Percentiles rank a stretch among this genome's conserved stretches.
phyloP scores from a whole-genome alignment of 2,329 filamentous ascomycete species.

The Xylaria arbuscula region DNA sequence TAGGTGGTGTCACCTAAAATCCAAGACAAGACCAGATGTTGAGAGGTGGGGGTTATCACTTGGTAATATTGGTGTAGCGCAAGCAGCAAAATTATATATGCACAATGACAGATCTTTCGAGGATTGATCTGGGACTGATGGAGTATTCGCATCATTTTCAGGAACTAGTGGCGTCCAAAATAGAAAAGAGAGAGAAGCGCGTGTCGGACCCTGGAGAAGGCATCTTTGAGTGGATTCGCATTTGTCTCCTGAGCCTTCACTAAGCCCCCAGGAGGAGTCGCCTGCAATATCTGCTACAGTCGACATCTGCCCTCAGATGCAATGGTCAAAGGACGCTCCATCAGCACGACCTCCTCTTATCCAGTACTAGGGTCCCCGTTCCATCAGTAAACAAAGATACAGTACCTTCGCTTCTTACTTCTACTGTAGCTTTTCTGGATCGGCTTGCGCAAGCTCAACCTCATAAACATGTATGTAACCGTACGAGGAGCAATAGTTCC shows the following conservation, averaged over 20 bases:
- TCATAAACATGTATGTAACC: conserved; percentile 9
- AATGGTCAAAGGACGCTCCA: background rate
- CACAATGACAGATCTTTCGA: conserved; percentile 13
- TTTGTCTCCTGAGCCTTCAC: conserved; percentile 15
- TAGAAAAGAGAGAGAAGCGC: background rate
- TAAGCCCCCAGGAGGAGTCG: conserved; percentile 28
- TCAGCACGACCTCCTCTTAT: background rate
- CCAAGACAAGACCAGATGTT: conserved; percentile 7
- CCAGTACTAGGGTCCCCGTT: background rate
- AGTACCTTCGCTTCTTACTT: background rate
- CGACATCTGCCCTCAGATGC: background rate
- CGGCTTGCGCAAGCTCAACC: background rate
- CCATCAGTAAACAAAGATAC: background rate
- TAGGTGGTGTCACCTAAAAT: conserved; percentile 25
- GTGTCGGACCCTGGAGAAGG: background rate
- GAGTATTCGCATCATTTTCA: conserved; percentile 13
- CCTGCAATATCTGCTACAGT: conserved; percentile 11
- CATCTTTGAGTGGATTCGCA: background rate
- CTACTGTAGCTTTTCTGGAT: conserved; percentile 7
- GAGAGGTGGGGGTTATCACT: conserved; percentile 17
- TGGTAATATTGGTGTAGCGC: conserved; percentile 14
- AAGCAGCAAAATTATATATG: conserved; percentile 16
- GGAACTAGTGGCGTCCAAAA: conserved; percentile 5
- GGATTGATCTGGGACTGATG: conserved; percentile 7
- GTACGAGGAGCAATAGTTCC: conserved; percentile 18